Evolutionary conservation across 768 basidiomycete genomes (phyloP), one percentile per base, ranked within the genome.

Genomic region (Amanita fuliginea): DNA sequence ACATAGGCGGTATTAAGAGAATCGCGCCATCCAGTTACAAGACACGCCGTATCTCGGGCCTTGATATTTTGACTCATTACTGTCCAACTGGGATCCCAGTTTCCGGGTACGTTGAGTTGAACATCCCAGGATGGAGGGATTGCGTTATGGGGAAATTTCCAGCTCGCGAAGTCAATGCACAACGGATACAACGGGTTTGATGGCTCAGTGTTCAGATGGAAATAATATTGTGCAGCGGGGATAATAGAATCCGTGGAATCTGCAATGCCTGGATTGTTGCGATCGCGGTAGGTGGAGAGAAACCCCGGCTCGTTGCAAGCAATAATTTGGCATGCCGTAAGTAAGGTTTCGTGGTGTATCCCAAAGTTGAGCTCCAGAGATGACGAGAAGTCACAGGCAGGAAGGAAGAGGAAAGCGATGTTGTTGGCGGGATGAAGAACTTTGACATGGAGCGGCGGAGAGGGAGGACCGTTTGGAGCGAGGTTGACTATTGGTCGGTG

Each of bases 1-100:
- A 55, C 44, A 44, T 55, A 47, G 48, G 54, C 39, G 32, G 46
- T 53, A 36, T 2, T 36, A 13, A 36, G 35, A 16, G 14, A 36
- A 36, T 36, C 35, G 4, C 16, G 35, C 35, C 14, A 36, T 36
- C 16, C 35, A 13, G 35, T n/a, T 16, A 36, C 16, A 3, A 36
- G 35, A 36, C 35, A 36, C 10, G 6, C 14, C 1, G 35, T 36
- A 16, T 36, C 35, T 36, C 35, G 35, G 35, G 35, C 14, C 16
- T 14, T 36, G 16, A 36, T 16, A n/a, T 36, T 36, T 36, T 36
- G 14, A 16, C 35, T 36, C 16, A 36, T 36, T 36, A 16, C 35
- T n/a, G 9, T 36, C 35, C 35, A 36, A 36, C 16, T 36, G 13
- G 35, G 4, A 36, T 13, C 14, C 35, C 35, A 36, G n/a, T n/a